A percentile compares a stretch with the other conserved stretches of the same genome.
These are phyloP conservation scores for Micromonas pusilla DNA, from an alignment of 139 green algal species.

Conservation along the genomic window DNA sequence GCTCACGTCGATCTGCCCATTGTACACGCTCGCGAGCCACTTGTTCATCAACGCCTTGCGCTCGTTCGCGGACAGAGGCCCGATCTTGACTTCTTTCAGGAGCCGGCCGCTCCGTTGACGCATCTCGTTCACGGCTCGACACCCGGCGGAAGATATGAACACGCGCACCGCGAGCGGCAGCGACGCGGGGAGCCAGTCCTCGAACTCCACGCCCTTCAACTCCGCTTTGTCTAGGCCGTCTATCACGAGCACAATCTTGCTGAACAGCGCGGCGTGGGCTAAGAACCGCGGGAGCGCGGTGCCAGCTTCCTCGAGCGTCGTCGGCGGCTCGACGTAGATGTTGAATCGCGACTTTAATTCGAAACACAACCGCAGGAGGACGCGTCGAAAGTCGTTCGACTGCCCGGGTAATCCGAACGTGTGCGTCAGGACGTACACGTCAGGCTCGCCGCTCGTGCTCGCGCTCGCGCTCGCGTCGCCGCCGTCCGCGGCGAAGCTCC, in stretches of 20 bases:
- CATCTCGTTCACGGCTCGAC: not conserved
- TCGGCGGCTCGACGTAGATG: not conserved
- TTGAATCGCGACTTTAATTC: not conserved
- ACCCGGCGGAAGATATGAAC: not conserved
- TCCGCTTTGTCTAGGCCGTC: constrained; percentile 8
- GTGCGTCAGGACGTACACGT: not conserved
- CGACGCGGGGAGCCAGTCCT: not conserved
- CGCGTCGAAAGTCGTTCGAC: not conserved
- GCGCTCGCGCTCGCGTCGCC: not conserved
- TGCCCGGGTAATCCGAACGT: not conserved
- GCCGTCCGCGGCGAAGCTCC: too few relatives aligned
- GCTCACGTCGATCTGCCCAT: not conserved
- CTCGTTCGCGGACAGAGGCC: not conserved
- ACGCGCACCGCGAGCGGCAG: not conserved
- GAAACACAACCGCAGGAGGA: not conserved
- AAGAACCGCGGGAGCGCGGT: constrained; percentile 1
- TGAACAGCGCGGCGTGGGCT: constrained; percentile 3
- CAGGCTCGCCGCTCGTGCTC: not conserved
- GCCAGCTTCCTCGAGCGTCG: not conserved
- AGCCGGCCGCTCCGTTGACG: not conserved
- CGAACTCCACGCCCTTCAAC: not conserved
- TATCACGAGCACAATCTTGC: not conserved
- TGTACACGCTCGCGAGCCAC: not conserved
- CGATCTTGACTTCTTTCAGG: not conserved
- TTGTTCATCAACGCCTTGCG: not conserved